These are phyloP conservation scores for Mucor indicus DNA, from an alignment of 371 early-diverging fungal genomes.

Conservation along the genomic window DNA sequence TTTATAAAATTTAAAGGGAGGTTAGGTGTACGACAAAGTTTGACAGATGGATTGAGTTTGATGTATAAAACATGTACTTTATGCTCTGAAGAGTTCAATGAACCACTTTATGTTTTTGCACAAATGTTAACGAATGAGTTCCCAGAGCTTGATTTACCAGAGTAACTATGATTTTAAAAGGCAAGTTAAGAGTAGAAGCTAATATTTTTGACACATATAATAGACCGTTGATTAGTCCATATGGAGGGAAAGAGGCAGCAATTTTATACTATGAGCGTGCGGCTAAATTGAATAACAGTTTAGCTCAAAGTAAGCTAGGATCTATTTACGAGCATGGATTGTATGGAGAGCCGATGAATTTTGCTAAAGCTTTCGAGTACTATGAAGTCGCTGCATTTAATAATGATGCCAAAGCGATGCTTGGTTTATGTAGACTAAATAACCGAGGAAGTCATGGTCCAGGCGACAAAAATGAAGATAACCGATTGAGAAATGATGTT, in stretches of 20 bases:
- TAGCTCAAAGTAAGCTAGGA: constrained; percentile 25
- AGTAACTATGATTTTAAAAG: constrained; percentile 1
- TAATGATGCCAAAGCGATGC: constrained; percentile 30
- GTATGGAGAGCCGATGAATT: constrained; percentile 26
- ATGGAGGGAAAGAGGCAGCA: constrained; percentile 22
- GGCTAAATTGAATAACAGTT: constrained; percentile 21
- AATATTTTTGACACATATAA: neutral
- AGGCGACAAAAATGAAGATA: constrained; percentile 18
- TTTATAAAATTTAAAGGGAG: constrained; percentile 11
- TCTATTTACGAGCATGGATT: constrained; percentile 26
- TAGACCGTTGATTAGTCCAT: constrained; percentile 9
- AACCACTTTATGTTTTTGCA: constrained; percentile 12
- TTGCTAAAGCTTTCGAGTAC: constrained; percentile 24
- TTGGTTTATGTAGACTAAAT: constrained; percentile 29
- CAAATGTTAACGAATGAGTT: constrained; percentile 14
- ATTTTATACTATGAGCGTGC: constrained; percentile 25
- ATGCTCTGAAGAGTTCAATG: constrained; percentile 6
- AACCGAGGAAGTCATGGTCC: constrained; percentile 37
- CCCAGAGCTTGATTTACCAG: constrained; percentile 9
- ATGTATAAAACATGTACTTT: constrained; percentile 13
- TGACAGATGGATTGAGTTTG: constrained; percentile 5
- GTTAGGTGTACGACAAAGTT: constrained; percentile 8
- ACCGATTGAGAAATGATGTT: constrained; percentile 22
- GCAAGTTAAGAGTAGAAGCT: too few relatives aligned
- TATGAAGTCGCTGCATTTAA: constrained; percentile 22